A percentile compares a stretch with the other conserved stretches of the same genome.
Evolutionary conservation across 2,329 filamentous ascomycete genomes (phyloP).

Genomic region (Penicillium sp.): DNA sequence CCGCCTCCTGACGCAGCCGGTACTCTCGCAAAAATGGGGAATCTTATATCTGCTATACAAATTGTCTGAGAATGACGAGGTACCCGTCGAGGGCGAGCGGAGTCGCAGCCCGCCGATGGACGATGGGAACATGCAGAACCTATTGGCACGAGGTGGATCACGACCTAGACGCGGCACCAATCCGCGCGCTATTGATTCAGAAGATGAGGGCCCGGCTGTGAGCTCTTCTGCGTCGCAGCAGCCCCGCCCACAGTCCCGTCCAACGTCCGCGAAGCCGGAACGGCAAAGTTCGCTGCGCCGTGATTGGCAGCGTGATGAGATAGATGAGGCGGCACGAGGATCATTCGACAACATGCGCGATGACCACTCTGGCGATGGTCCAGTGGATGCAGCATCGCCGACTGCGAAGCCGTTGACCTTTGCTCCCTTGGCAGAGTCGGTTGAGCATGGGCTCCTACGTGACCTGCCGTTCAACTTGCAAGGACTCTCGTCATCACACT

Average conservation of each 20-base stretch:
- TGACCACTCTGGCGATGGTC: slow-evolving; percentile 22
- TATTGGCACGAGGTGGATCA: slow-evolving; percentile 28
- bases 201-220: slow-evolving; percentile 36
- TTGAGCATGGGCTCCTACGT: slow-evolving; percentile 63
- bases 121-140: slow-evolving; percentile 35
- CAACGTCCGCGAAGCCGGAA: slow-evolving; percentile 18
- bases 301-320: slow-evolving; percentile 19
- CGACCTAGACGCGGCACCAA: slow-evolving; percentile 20
- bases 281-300: slow-evolving; percentile 24
- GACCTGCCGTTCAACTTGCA: slow-evolving; percentile 92
- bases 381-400: slow-evolving; percentile 11
- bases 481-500: slow-evolving; percentile 78
- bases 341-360: slow-evolving; percentile 16
- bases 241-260: slow-evolving; percentile 5
- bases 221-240: slow-evolving; percentile 41
- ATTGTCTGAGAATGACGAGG: slow-evolving; percentile 53
- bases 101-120: slow-evolving; percentile 40
- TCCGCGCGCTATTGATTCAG: slow-evolving; percentile 23
- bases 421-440: slow-evolving; percentile 50
- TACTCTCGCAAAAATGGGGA: slow-evolving; percentile 92
- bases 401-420: slow-evolving; percentile 31
- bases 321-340: slow-evolving; percentile 16
- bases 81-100: slow-evolving; percentile 20
- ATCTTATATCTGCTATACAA: slow-evolving; percentile 88
- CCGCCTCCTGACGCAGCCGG: slow-evolving; percentile 79